Evolutionary conservation across 306 rosid species (phyloP), one percentile per base, ranked within the genome.

Genomic region (Casuarina cunninghamiana): DNA sequence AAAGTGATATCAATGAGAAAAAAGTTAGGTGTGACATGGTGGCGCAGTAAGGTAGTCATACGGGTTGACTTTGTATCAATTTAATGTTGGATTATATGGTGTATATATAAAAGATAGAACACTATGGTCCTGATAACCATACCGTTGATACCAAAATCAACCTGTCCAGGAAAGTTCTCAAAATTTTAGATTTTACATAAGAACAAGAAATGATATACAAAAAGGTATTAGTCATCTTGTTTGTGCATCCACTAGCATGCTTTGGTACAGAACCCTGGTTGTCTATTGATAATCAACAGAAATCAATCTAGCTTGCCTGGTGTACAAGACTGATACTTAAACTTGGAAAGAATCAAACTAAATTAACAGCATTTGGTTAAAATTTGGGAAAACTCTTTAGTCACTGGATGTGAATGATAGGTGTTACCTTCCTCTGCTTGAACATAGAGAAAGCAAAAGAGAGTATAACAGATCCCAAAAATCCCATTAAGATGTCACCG

Each of bases 361-460:
- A 66, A 58, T 32, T 41, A 66, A 41, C 4, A 41, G 16, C 9
- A 65, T 13, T 2, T 6, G 32, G 32, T 39, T 37, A 42, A 41
- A 53, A 21, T 1, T 13, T 17, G 54, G 26, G 2, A 61, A 38
- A 57, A 54, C 42, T 46, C 74, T 21, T 13, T 49, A 55, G 19
- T 11, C 35, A 70, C 10, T n/a, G 45, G 53, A 19, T 41, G 68
- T 75, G 71, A 74, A 75, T 50, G 43, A 57, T 76, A 66, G 58
- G 46, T 75, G 61, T 55, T 89, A 94, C 97, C 98, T 90, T 92
- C 82, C 93, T 90, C 87, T 95, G 98, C 80, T 90, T 91, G 85
- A 92, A 95, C 97, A 95, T 95, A 45, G 97, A 95, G 89, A 95
- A 95, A 79, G 98, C 90, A 82, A 95, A 95, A 55, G 98, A 95